Evolutionary conservation across 2,329 filamentous ascomycete genomes (phyloP).

Genomic region (Pseudocercospora fijiensis): DNA sequence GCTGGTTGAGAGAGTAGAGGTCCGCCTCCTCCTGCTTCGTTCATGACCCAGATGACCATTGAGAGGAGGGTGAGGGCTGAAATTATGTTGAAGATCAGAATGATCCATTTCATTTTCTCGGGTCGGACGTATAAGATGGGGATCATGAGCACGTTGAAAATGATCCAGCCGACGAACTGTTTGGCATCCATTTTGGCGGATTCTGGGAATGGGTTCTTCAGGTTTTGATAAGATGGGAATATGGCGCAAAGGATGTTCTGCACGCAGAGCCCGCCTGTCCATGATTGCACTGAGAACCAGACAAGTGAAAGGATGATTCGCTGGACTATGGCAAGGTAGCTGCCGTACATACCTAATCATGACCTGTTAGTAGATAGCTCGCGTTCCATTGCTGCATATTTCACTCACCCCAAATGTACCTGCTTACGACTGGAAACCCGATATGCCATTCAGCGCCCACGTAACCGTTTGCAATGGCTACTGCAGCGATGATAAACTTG

Average conservation of each 20-base stretch:
- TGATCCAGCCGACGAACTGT: slow-evolving; percentile 47
- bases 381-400: slow-evolving; percentile 31
- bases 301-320: slow-evolving; percentile 51
- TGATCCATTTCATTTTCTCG: slow-evolving; percentile 42
- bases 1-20: slow-evolving; percentile 34
- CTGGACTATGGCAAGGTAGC: slow-evolving; percentile 55
- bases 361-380: background rate
- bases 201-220: slow-evolving; percentile 54
- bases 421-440: slow-evolving; percentile 56
- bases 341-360: slow-evolving; percentile 50
- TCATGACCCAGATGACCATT: slow-evolving; percentile 60
- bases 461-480: slow-evolving; percentile 58
- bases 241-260: slow-evolving; percentile 55
- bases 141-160: slow-evolving; percentile 49
- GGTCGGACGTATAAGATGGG: slow-evolving; percentile 49
- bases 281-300: slow-evolving; percentile 62
- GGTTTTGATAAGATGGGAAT: slow-evolving; percentile 56
- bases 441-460: slow-evolving; percentile 51
- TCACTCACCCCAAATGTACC: slow-evolving; percentile 55
- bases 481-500: slow-evolving; percentile 53
- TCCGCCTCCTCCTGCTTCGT: slow-evolving; percentile 54
- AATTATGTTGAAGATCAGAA: slow-evolving; percentile 47
- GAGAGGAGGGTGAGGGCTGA: slow-evolving; percentile 50
- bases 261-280: slow-evolving; percentile 59
- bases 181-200: slow-evolving; percentile 48